A percentile compares a stretch with the other conserved stretches of the same genome.
Conservation (phyloP, 805 yeast genomes). For the Starmera dryadoides region DNA sequence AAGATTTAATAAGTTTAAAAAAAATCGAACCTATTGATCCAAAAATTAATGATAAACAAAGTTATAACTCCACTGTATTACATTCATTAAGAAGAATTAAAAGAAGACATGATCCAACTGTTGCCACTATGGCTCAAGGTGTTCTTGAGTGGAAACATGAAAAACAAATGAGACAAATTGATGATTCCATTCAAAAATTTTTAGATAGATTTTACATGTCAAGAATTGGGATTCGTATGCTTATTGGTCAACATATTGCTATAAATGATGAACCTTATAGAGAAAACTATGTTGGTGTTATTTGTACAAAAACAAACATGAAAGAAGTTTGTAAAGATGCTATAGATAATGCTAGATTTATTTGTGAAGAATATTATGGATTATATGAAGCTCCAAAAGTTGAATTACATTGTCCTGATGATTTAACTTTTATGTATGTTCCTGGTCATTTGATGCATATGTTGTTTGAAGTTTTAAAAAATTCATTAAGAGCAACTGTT, state of each 20-base stretch:
- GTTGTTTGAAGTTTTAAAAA: constrained; percentile 83
- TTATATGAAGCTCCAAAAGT: constrained; percentile 82
- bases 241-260: constrained; percentile 91
- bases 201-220: constrained; percentile 85
- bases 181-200: constrained; percentile 70
- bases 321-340: constrained; percentile 82
- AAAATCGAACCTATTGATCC: constrained; percentile 28
- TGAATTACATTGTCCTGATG: constrained; percentile 55
- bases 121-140: constrained; percentile 86
- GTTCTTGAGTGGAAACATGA: constrained; percentile 81
- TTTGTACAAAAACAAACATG: constrained; percentile 78
- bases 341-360: constrained; percentile 81
- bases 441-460: constrained; percentile 91
- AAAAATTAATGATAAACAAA: constrained; percentile 64
- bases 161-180: constrained; percentile 41
- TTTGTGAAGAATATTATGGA: constrained; percentile 88
- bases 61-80: constrained; percentile 33
- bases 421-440: constrained; percentile 80
- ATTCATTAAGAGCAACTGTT: constrained; percentile 82
- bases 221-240: constrained; percentile 87
- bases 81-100: constrained; percentile 66
- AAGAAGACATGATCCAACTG: constrained; percentile 86
- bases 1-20: constrained; percentile 49
- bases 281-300: constrained; percentile 79
- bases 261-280: constrained; percentile 59